These are phyloP conservation scores for Rutstroemia sp. DNA, from an alignment of 2,329 filamentous ascomycete species.

Conservation along the genomic window DNA sequence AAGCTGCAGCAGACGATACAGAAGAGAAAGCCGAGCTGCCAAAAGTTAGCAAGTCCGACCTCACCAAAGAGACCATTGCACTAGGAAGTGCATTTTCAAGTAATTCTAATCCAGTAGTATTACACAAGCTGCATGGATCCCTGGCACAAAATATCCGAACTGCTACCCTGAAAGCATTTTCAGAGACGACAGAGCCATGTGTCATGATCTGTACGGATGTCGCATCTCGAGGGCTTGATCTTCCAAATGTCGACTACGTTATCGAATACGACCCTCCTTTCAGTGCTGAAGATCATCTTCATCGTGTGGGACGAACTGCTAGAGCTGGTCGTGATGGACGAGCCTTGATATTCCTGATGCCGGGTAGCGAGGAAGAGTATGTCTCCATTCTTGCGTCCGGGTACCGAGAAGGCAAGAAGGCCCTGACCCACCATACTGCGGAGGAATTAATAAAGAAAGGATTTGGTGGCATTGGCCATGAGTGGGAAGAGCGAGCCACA, in stretches of 20 bases:
- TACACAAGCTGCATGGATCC: constrained; percentile 88
- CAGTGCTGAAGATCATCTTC: constrained; percentile 85
- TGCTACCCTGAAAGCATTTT: constrained; percentile 75
- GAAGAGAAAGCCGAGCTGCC: constrained; percentile 29
- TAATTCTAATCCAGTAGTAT: constrained; percentile 65
- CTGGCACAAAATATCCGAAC: constrained; percentile 83
- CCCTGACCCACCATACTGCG: constrained; percentile 52
- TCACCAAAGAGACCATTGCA: constrained; percentile 54
- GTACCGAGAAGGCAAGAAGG: constrained; percentile 48
- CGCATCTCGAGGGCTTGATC: constrained; percentile 87
- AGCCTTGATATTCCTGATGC: constrained; percentile 82
- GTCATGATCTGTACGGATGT: constrained; percentile 93
- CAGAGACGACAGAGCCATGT: constrained; percentile 63
- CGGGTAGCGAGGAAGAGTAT: constrained; percentile 88
- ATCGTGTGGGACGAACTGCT: constrained; percentile 90
- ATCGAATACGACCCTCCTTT: constrained; percentile 96
- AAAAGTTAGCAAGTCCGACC: constrained; percentile 25
- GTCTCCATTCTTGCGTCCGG: constrained; percentile 46
- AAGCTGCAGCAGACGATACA: constrained; percentile 30
- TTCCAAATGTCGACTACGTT: constrained; percentile 90
- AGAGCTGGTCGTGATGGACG: constrained; percentile 84
- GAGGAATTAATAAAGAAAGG: constrained; percentile 63
- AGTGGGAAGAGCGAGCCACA: constrained; percentile 60
- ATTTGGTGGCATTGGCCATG: constrained; percentile 44
- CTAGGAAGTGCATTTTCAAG: constrained; percentile 67